Conservation (phyloP, 2,329 filamentous ascomycete species). For the Botrytis fragariae region DNA sequence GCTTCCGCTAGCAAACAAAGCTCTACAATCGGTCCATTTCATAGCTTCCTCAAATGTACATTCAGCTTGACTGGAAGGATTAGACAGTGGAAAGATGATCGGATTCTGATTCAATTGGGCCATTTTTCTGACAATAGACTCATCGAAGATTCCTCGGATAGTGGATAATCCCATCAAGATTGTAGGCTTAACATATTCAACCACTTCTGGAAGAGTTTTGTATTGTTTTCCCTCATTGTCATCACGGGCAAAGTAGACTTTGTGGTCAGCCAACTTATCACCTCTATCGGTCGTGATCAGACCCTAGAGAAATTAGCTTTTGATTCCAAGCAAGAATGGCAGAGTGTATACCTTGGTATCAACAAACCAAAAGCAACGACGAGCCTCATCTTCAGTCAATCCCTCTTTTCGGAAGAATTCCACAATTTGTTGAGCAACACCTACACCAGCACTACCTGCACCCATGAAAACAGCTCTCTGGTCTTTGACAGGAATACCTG, state of each 20-base stretch:
- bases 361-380: slow-evolving; percentile 69
- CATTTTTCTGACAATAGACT: slow-evolving; percentile 73
- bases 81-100: slow-evolving; percentile 76
- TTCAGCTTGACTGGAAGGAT: slow-evolving; percentile 80
- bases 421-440: slow-evolving; percentile 81
- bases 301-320: slow-evolving; percentile 46
- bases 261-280: slow-evolving; percentile 68
- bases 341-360: slow-evolving; percentile 49
- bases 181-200: slow-evolving; percentile 71
- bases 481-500: slow-evolving; percentile 62
- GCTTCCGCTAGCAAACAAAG: slow-evolving; percentile 77
- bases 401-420: slow-evolving; percentile 67
- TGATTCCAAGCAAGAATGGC: not conserved
- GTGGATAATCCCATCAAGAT: slow-evolving; percentile 84
- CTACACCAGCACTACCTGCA: slow-evolving; percentile 75
- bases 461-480: slow-evolving; percentile 74
- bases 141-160: slow-evolving; percentile 69
- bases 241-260: slow-evolving; percentile 42
- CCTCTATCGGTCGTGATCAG: slow-evolving; percentile 68
- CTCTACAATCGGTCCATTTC: slow-evolving; percentile 72
- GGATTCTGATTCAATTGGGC: slow-evolving; percentile 66
- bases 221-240: slow-evolving; percentile 42
- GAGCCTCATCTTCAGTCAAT: slow-evolving; percentile 67
- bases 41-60: slow-evolving; percentile 74
- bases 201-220: slow-evolving; percentile 63